Evolutionary conservation across 495 filamentous ascomycete species (phyloP), one percentile per base, ranked within the genome.

Genomic region (Lasiosphaeria hispida): DNA sequence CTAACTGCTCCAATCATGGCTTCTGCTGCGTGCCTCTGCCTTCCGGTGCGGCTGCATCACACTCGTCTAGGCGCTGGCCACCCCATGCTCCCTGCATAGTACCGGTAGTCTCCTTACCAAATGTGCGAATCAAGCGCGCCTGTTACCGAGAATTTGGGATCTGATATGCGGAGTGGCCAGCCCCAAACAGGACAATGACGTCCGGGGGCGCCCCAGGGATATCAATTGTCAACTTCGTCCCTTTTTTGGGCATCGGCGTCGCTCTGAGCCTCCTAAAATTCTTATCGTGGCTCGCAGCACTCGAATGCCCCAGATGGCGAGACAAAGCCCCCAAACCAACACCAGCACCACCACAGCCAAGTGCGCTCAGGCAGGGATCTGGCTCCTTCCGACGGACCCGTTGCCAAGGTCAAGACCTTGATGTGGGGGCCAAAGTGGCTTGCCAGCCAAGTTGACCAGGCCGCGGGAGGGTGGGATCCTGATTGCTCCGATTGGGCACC

Each of bases 401-500:
- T 42, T 38, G 49, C 55, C 55, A 52, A 61, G 51, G 57, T 45
- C 44, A 64, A 52, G 38, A 37, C 18, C 10, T 36, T 35, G 13
- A 6, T 56, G 52, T 58, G 63, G 63, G 63, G 63, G 56, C 63
- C 45, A 36, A 56, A 40, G 51, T 59, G 58, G 55, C 62, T 61
- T 43, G 30, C 44, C 45, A 30, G 23, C 23, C 23, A 30, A 30
- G 23, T 5, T 2, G 23, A 30, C 23, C 23, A 30, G 23, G 23
- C 23, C 23, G 23, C 23, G 23, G 23, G 23, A 19, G 41, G 39
- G 30, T 38, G 17, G 23, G 38, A 45, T 30, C 23, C 23, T 30
- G 55, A 52, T 64, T 59, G 52, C 60, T 67, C 64, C 64, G 64
- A 67, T 67, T 67, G 64, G 63, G 37, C 18, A 35, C n/a, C 19